These are phyloP conservation scores for Hylodesmum podocarpum DNA, from an alignment of 306 rosid species.

Conservation along the genomic window DNA sequence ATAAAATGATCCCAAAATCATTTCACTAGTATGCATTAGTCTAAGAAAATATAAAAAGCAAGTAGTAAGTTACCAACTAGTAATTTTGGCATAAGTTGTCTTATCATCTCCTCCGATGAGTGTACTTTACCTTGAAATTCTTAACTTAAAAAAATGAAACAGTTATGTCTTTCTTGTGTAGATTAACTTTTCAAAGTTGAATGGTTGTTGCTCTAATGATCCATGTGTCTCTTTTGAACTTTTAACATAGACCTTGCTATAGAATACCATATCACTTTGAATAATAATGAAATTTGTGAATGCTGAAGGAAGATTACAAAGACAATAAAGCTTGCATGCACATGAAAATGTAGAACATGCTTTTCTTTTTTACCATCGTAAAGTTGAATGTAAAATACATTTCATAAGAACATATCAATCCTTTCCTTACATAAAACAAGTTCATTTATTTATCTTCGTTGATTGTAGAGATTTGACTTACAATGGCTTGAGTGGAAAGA, in stretches of 20 bases:
- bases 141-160: background rate
- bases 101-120: background rate
- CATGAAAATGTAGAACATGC: constrained; percentile 13
- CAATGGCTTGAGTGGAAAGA: constrained; percentile 69
- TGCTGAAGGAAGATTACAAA: background rate
- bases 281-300: background rate
- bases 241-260: background rate
- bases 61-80: background rate
- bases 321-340: background rate
- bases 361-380: background rate
- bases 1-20: background rate
- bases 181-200: background rate
- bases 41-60: background rate
- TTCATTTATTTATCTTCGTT: constrained; percentile 12
- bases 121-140: background rate
- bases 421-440: constrained; percentile 4
- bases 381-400: background rate
- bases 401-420: background rate
- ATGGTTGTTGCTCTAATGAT: background rate
- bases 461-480: constrained; percentile 82
- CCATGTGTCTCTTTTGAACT: background rate
- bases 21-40: background rate
- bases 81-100: background rate
- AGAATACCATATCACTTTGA: background rate
- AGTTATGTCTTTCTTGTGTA: background rate